A percentile compares a stretch with the other conserved stretches of the same genome.
phyloP scores from a whole-genome alignment of 2,329 filamentous ascomycete species.

The Leptographium flavum region DNA sequence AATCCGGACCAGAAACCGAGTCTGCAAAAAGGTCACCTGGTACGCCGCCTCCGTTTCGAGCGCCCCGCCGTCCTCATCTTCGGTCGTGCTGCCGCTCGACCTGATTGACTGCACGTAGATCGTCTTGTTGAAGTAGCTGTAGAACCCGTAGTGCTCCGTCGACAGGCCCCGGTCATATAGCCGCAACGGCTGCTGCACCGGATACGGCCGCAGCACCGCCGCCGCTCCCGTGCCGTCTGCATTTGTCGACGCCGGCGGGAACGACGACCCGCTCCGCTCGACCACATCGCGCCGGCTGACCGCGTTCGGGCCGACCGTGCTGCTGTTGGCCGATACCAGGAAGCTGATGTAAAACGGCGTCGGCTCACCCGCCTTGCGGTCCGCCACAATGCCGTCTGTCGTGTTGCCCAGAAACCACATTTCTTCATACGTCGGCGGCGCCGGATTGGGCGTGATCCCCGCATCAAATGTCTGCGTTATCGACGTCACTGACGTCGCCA shows the following conservation, averaged over 20 bases:
- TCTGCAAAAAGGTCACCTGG: conserved; percentile 44
- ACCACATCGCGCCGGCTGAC: conserved; percentile 9
- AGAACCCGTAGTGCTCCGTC: conserved; percentile 87
- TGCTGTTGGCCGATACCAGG: conserved; percentile 30
- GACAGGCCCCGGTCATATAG: conserved; percentile 70
- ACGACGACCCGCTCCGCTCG: conserved; percentile 19
- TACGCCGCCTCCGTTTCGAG: conserved; percentile 36
- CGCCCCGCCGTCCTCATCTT: conserved; percentile 37
- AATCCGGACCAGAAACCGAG: conserved; percentile 49
- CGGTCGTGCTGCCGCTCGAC: conserved; percentile 21
- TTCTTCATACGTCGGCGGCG: conserved; percentile 50
- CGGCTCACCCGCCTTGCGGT: conserved; percentile 65
- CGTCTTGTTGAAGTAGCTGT: conserved; percentile 77
- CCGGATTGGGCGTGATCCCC: conserved; percentile 35
- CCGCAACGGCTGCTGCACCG: conserved; percentile 62
- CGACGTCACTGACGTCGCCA: not conserved
- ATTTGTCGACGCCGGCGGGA: conserved; percentile 50
- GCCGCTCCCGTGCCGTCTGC: conserved; percentile 58
- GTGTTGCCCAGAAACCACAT: conserved; percentile 74
- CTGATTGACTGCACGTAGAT: conserved; percentile 59
- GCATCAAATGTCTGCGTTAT: conserved; percentile 8
- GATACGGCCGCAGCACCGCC: conserved; percentile 56
- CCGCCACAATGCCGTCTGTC: conserved; percentile 55
- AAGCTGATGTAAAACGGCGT: conserved; percentile 83
- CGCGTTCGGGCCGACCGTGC: conserved; percentile 14